A percentile compares a stretch with the other conserved stretches of the same genome.
Evolutionary conservation across 169 alveolate species (phyloP).

Genomic region (Toxoplasma gondii): DNA sequence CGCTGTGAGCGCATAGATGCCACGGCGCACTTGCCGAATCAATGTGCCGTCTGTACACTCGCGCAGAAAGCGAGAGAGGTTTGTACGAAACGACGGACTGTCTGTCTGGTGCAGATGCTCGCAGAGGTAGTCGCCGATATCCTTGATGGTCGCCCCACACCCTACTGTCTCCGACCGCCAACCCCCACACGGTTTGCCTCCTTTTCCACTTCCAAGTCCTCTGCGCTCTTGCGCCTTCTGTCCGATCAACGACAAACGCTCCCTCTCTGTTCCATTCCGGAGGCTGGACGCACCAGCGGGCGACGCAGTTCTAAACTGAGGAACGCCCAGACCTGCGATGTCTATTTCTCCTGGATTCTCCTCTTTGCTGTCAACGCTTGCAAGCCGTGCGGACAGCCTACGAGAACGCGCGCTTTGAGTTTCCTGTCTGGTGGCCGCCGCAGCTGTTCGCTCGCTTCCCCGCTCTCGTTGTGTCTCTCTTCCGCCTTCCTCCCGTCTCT

Average conservation of each 20-base stretch:
- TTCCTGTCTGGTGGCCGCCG: not conserved
- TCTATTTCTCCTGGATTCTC: too few species aligned
- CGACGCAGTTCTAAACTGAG: too few species aligned
- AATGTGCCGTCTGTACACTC: not conserved
- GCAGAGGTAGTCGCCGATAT: slow-evolving; percentile 27
- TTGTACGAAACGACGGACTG: not conserved
- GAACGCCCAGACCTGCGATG: too few species aligned
- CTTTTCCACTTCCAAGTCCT: not conserved
- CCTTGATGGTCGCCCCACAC: slow-evolving; percentile 29
- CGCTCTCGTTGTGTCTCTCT: too few species aligned
- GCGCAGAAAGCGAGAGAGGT: not conserved
- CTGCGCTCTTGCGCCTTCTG: not conserved
- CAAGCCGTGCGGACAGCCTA: too few species aligned
- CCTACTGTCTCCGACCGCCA: not conserved
- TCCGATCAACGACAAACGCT: not conserved
- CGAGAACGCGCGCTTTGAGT: not conserved
- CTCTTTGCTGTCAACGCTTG: too few species aligned
- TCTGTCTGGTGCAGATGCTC: slow-evolving; percentile 19
- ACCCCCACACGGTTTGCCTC: not conserved
- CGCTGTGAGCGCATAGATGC: slow-evolving; percentile 2
- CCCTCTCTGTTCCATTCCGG: not conserved
- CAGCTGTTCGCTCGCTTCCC: not conserved
- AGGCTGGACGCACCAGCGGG: too few species aligned
- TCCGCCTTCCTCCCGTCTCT: too few species aligned
- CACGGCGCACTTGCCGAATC: slow-evolving; percentile 13